Base-by-base conservation (phyloP, 148 eudicot species). In the Amaranthus cruentus region DNA sequence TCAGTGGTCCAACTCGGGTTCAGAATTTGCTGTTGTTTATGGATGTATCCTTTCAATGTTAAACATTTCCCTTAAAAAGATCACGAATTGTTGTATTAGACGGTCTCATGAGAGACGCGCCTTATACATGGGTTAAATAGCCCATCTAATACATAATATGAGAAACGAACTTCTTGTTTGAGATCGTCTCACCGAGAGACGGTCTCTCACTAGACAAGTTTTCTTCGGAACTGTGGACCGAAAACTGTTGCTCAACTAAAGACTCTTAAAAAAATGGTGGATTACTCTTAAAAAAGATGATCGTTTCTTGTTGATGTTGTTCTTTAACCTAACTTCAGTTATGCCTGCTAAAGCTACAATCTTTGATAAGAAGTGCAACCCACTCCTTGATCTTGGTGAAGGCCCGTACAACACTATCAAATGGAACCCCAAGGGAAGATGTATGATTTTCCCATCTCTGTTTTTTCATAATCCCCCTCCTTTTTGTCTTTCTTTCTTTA, bases 271-370 rank as follows among this genome's bases (percentile, higher is more conserved):
- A 42, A 42, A 48, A n/a, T 21, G 47, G 3, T 53, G 46, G 11
- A 54, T 76, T 56, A 66, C 28, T 68, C 8, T 54, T 43, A 64
- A 52, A 2, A 61, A 9, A 56, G 47, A 70, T 75, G 7, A 14
- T 68, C 66, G 8, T 21, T 55, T 70, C 55, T 70, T 7, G 12
- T 4, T 73, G 7, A 9, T 77, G 54, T 18, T 57, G 49, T 82
- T 84, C 90, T 91, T 90, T 90, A 82, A 91, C 87, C 62, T 58
- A 63, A 65, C 77, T 74, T 77, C 66, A 95, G 99, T 86, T 83
- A 95, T 92, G 99, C 99, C 99, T 78, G 94, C 99, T 73, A 90
- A 84, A 87, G 90, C 92, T 28, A 90, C 99, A 46, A 82, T 95
- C 53, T 95, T 95, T 81, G 93, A 95, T 87, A 85, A 82, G 86